phyloP scores from a whole-genome alignment of 2,329 filamentous ascomycete species.

The Colletotrichum liaoningense region DNA sequence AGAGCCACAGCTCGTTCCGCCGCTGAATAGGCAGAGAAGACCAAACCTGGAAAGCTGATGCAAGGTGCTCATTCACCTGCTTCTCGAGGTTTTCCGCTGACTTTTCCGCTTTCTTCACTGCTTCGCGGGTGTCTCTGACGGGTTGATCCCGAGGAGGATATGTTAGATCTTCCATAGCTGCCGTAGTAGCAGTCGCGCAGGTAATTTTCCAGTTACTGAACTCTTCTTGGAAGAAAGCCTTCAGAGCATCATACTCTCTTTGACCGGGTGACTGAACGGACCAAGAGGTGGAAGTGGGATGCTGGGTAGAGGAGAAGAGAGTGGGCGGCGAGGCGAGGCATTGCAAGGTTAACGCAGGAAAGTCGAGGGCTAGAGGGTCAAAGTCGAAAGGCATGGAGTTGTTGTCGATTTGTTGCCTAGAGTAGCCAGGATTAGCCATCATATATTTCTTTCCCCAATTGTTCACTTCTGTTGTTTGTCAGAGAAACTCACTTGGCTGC shows the following conservation, averaged over 20 bases:
- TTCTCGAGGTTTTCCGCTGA: constrained; percentile 72
- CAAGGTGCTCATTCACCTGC: constrained; percentile 78
- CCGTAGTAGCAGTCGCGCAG: constrained; percentile 62
- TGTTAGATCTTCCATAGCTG: constrained; percentile 61
- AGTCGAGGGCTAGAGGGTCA: constrained; percentile 86
- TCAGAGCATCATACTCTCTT: constrained; percentile 79
- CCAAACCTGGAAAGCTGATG: constrained; percentile 85
- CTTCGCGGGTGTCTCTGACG: constrained; percentile 57
- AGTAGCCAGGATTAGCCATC: constrained; percentile 19
- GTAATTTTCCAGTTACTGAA: constrained; percentile 74
- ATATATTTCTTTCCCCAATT: background rate
- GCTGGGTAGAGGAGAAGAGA: constrained; percentile 83
- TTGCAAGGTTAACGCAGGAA: constrained; percentile 85
- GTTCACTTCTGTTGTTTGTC: background rate
- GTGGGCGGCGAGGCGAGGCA: constrained; percentile 85
- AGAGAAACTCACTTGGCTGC: constrained; percentile 77
- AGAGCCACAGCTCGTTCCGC: constrained; percentile 69
- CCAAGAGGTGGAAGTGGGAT: constrained; percentile 83
- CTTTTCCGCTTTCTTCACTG: constrained; percentile 60
- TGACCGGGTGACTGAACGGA: constrained; percentile 80
- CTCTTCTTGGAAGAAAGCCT: constrained; percentile 73
- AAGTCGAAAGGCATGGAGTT: constrained; percentile 77
- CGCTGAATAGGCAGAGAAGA: constrained; percentile 67
- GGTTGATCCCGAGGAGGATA: constrained; percentile 57
- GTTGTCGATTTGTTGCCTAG: constrained; percentile 66